Evolutionary conservation across 768 basidiomycete species (phyloP).

Genomic region (Agaricus blazei): DNA sequence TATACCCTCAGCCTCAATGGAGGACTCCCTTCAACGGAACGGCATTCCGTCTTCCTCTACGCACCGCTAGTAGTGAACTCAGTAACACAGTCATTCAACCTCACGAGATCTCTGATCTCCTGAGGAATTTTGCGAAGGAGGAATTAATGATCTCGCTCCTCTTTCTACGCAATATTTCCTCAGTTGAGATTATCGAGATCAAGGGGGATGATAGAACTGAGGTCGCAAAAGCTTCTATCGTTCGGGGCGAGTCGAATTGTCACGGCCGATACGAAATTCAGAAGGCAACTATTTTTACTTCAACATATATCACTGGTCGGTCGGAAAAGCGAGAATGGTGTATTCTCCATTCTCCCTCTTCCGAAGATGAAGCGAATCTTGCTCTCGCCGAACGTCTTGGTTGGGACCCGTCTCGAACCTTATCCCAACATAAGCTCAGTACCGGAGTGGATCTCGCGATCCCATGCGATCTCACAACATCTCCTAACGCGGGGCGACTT

Average conservation of each 20-base stretch:
- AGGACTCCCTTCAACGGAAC: slow-evolving; percentile 29
- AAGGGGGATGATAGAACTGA: slow-evolving; percentile 16
- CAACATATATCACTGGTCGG: background rate
- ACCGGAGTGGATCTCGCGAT: slow-evolving; percentile 34
- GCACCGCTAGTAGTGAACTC: slow-evolving; percentile 26
- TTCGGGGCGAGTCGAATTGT: slow-evolving; percentile 9
- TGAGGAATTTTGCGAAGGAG: slow-evolving; percentile 33
- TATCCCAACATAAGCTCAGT: slow-evolving; percentile 37
- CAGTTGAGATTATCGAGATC: slow-evolving; percentile 36
- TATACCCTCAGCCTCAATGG: slow-evolving; percentile 16
- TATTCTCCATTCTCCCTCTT: slow-evolving; percentile 25
- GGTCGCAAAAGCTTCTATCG: slow-evolving; percentile 1
- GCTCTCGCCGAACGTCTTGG: slow-evolving; percentile 21
- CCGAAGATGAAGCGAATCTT: slow-evolving; percentile 18
- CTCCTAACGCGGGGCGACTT: slow-evolving; percentile 27
- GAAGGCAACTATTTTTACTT: slow-evolving; percentile 13
- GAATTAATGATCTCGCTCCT: slow-evolving; percentile 37
- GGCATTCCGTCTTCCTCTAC: slow-evolving; percentile 42
- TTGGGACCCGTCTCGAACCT: slow-evolving; percentile 15
- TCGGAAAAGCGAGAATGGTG: slow-evolving; percentile 26
- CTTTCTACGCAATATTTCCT: slow-evolving; percentile 35
- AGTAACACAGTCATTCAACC: slow-evolving; percentile 26
- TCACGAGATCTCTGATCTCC: slow-evolving; percentile 29
- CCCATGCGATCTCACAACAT: slow-evolving; percentile 17
- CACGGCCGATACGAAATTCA: background rate